Base-by-base conservation (phyloP, 352 stramenopile species). In the Globisporangium polare region DNA sequence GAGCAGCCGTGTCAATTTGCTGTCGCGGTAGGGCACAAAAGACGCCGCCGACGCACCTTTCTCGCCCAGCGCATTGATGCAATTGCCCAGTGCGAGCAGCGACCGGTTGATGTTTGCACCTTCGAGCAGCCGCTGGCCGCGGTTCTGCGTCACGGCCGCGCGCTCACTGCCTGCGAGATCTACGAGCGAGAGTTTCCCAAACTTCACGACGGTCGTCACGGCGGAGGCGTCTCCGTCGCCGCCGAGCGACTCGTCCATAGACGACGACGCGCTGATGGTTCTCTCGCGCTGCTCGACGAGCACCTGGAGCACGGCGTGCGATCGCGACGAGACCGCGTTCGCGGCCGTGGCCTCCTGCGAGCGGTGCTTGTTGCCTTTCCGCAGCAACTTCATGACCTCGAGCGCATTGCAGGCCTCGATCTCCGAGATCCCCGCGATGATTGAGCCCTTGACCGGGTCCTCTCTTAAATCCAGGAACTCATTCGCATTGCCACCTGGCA, bases 91-190 rank as follows among this genome's bases (percentile, higher is more conserved):
- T 8, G 92, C 91, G 3, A 97, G 58, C n/a, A 98, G 58, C 24
- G 83, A 95, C 0, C 90, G 77, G 53, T 98, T 98, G 63, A 98
- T 98, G 63, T 98, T 97, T 2, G 92, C 92, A 27, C 92, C 92
- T 72, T 97, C 92, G 5, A 90, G 68, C 10, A 97, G 64, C 18
- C 91, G 82, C 39, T 88, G 66, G 0, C 92, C 92, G 4, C 80
- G 76, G 66, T 97, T 97, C 60, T 97, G 81, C 8, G 92, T 98
- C 59, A 92, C 85, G 10, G 88, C 85, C 2, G 93, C 93, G 45
- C 92, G 71, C 59, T 98, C 92, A n/a, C 79, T 94, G 29, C 92
- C 92, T 0, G 92, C 92, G 10, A 98, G 72, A 66, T 98, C 92
- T 2, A 98, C 87, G 15, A 98, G 61, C 5, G 83, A 96, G 5